Evolutionary conservation across 768 basidiomycete genomes (phyloP).

Genomic region (Lactarius deliciosus): DNA sequence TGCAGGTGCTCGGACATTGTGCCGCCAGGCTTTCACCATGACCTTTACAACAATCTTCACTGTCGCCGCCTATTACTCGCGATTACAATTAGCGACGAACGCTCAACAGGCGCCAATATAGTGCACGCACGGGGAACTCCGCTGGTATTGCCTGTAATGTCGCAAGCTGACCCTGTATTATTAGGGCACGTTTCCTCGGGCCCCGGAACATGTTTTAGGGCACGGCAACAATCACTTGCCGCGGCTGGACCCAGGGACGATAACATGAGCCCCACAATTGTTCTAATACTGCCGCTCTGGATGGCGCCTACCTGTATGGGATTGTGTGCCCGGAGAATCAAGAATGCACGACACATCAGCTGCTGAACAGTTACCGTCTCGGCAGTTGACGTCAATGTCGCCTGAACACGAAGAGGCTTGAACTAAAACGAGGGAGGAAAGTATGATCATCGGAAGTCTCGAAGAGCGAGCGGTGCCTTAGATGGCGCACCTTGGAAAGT

Average conservation of each 20-base stretch:
- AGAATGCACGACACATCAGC: not conserved
- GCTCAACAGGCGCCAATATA: not conserved
- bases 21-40: not conserved
- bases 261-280: not conserved
- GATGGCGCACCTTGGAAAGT: not conserved
- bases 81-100: not conserved
- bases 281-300: not conserved
- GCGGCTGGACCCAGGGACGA: not conserved
- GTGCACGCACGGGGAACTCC: conserved; percentile 2
- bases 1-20: not conserved
- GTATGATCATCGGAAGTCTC: not conserved
- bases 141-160: not conserved
- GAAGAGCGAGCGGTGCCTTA: not conserved
- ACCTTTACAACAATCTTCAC: not conserved
- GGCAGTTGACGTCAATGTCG: not conserved
- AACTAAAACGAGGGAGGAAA: not conserved
- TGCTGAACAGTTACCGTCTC: not conserved
- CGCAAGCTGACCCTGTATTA: not conserved
- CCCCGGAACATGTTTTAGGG: not conserved
- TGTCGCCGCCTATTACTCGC: not conserved
- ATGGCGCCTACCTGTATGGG: not conserved
- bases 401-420: conserved; percentile 1
- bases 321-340: not conserved
- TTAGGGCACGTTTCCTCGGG: not conserved
- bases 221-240: conserved; percentile 5